These are phyloP conservation scores for Yamadazyma sp. DNA, from an alignment of 805 yeast species.

Conservation along the genomic window DNA sequence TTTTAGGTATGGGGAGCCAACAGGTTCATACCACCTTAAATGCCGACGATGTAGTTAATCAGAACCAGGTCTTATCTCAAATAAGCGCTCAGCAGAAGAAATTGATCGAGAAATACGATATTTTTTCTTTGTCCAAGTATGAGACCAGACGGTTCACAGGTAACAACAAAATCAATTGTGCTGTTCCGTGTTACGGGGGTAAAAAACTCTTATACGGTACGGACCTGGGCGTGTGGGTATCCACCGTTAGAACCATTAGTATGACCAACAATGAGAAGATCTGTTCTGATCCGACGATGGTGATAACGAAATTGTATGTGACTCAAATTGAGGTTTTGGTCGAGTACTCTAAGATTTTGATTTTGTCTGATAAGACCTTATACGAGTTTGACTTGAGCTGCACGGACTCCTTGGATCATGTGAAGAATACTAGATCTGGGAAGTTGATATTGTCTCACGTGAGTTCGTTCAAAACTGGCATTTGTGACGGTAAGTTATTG, in stretches of 20 bases:
- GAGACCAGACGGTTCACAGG: conserved; percentile 75
- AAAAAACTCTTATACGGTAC: conserved; percentile 88
- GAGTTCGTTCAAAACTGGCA: conserved; percentile 87
- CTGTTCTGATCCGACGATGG: conserved; percentile 71
- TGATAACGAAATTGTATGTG: conserved; percentile 72
- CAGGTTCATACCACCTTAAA: conserved; percentile 54
- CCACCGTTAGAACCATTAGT: conserved; percentile 62
- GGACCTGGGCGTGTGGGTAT: conserved; percentile 83
- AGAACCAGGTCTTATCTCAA: conserved; percentile 77
- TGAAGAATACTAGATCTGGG: conserved; percentile 59
- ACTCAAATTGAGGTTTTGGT: conserved; percentile 90
- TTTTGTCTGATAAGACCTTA: conserved; percentile 77
- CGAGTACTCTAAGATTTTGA: conserved; percentile 80
- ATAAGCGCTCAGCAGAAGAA: conserved; percentile 77
- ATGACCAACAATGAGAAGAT: conserved; percentile 49
- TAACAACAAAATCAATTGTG: conserved; percentile 79
- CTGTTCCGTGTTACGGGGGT: conserved; percentile 93
- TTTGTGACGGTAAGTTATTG: conserved; percentile 83
- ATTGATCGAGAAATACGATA: conserved; percentile 69
- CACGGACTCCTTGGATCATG: conserved; percentile 48
- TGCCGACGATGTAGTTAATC: conserved; percentile 57
- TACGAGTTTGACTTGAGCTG: conserved; percentile 69
- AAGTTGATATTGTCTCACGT: conserved; percentile 86
- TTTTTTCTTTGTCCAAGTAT: conserved; percentile 73
- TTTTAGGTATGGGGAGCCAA: conserved; percentile 52